phyloP scores from a whole-genome alignment of 2,329 filamentous ascomycete genomes.

The Sarocladium kiliense region DNA sequence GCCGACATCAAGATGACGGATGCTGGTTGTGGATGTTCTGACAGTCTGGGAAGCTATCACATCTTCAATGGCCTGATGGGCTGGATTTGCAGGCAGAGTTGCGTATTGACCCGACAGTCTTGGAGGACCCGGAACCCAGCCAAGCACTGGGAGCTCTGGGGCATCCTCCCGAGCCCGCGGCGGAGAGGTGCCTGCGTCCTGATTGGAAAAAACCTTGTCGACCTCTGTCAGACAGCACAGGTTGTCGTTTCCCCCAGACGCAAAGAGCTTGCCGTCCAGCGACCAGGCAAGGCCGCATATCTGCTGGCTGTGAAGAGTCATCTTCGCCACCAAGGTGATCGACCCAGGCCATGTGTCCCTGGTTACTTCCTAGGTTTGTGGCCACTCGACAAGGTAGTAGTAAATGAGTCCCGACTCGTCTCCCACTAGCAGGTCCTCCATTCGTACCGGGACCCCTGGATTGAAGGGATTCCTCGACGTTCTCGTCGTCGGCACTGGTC shows the following conservation, averaged over 20 bases:
- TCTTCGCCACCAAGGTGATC: constrained; percentile 70
- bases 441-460: constrained; percentile 49
- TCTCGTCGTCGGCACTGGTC: constrained; percentile 54
- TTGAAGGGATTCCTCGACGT: constrained; percentile 45
- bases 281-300: constrained; percentile 94
- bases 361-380: constrained; percentile 55
- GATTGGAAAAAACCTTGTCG: constrained; percentile 44
- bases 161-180: constrained; percentile 3
- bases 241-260: constrained; percentile 91
- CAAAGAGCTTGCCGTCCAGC: constrained; percentile 67
- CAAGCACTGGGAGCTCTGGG: background rate
- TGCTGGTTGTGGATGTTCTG: constrained; percentile 25
- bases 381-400: constrained; percentile 90
- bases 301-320: constrained; percentile 79
- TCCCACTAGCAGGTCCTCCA: constrained; percentile 81
- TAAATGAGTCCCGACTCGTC: constrained; percentile 79
- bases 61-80: background rate
- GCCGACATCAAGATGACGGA: constrained; percentile 46
- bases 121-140: background rate
- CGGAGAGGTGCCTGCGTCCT: background rate
- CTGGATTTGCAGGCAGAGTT: constrained; percentile 3
- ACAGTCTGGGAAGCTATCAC: constrained; percentile 23
- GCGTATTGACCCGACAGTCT: background rate
- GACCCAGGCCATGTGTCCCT: constrained; percentile 69
- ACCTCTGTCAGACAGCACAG: constrained; percentile 75